phyloP scores from a whole-genome alignment of 148 eudicot species.

The Vaccinium darrowii region DNA sequence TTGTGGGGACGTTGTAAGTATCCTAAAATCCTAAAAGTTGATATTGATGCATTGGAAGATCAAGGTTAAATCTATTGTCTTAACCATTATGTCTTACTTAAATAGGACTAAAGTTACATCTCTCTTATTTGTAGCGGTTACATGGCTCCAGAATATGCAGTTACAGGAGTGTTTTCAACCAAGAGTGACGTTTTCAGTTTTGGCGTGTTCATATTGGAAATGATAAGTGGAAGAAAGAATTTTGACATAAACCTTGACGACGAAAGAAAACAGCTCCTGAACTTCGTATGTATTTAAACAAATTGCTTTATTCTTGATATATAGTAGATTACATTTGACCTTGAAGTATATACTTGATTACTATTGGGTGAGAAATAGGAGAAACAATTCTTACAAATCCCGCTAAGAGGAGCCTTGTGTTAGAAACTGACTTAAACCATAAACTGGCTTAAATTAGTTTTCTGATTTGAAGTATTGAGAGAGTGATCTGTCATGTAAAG shows the following conservation, averaged over 20 bases:
- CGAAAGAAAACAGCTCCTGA: not conserved
- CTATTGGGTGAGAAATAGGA: too few relatives aligned
- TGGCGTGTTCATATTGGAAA: slow-evolving; percentile 13
- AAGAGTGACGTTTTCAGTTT: slow-evolving; percentile 19
- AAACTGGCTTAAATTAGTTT: too few relatives aligned
- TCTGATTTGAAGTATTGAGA: too few relatives aligned
- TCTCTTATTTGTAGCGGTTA: not conserved
- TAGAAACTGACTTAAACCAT: too few relatives aligned
- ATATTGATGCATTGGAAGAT: not conserved
- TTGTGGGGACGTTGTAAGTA: slow-evolving; percentile 17
- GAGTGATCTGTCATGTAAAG: too few relatives aligned
- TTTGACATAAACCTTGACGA: not conserved
- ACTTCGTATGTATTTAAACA: not conserved
- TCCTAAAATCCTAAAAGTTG: not conserved
- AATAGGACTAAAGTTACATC: not conserved
- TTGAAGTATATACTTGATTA: not conserved
- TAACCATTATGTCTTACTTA: not conserved
- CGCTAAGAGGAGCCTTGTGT: too few relatives aligned
- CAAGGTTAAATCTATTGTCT: not conserved
- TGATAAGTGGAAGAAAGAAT: slow-evolving; percentile 15
- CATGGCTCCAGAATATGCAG: slow-evolving; percentile 14
- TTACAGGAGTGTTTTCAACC: not conserved
- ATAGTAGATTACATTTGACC: not conserved
- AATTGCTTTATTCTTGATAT: not conserved
- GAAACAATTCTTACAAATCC: too few relatives aligned